Evolutionary conservation across 2,329 filamentous ascomycete species (phyloP).

Genomic region (Hypoxylon sp.): DNA sequence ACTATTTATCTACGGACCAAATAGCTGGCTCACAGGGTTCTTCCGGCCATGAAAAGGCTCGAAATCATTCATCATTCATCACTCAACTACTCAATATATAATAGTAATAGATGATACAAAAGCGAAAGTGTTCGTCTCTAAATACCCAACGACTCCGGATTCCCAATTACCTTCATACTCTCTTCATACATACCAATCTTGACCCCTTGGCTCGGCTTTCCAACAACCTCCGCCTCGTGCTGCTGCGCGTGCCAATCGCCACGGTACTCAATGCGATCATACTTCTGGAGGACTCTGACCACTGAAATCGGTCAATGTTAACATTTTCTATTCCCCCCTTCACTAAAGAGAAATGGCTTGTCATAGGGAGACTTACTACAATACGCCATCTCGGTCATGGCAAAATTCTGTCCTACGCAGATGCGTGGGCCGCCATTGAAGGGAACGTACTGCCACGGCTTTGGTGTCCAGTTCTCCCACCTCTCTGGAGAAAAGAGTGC

Average conservation of each 20-base stretch:
- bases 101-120: background rate
- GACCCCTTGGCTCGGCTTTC: constrained; percentile 61
- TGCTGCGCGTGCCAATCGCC: constrained; percentile 63
- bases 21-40: background rate
- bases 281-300: constrained; percentile 71
- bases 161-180: constrained; percentile 1
- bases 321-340: background rate
- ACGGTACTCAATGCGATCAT: constrained; percentile 66
- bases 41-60: background rate
- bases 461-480: constrained; percentile 67
- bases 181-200: constrained; percentile 59
- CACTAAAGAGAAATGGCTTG: background rate
- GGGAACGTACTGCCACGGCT: constrained; percentile 68
- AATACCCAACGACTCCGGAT: constrained; percentile 1
- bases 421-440: constrained; percentile 69
- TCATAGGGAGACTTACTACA: constrained; percentile 54
- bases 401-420: constrained; percentile 73
- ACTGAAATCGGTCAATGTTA: constrained; percentile 52
- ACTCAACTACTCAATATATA: background rate
- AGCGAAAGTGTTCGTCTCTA: background rate
- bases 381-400: constrained; percentile 71
- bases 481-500: constrained; percentile 65
- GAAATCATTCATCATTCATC: background rate
- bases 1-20: background rate
- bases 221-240: constrained; percentile 62